These are phyloP conservation scores for Chlamydomonas asymmetrica DNA, from an alignment of 139 green algal genomes.

Conservation along the genomic window DNA sequence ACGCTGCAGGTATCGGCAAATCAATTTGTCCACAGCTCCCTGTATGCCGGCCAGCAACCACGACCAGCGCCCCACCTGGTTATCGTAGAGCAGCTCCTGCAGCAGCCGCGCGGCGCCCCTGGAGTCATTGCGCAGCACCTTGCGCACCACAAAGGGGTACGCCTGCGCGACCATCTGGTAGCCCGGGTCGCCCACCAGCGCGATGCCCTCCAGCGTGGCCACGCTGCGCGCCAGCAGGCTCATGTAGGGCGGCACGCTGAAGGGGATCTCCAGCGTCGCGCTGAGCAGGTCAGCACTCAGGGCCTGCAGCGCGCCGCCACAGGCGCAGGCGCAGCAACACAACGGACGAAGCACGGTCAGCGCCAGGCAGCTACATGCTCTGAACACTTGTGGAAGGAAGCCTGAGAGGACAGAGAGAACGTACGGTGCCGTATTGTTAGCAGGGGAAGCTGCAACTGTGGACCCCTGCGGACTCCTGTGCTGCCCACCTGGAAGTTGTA, in stretches of 20 bases:
- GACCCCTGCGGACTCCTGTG: too few species aligned
- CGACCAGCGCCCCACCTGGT: too few species aligned
- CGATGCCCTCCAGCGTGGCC: constrained; percentile 79
- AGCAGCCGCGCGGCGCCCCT: constrained; percentile 54
- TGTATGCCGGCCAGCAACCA: too few species aligned
- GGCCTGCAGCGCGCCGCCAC: constrained; percentile 11
- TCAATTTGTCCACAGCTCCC: too few species aligned
- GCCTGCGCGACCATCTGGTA: constrained; percentile 81
- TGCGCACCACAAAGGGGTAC: constrained; percentile 82
- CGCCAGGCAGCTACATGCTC: too few species aligned
- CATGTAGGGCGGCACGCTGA: constrained; percentile 90
- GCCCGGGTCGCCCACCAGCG: constrained; percentile 68
- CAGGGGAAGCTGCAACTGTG: too few species aligned
- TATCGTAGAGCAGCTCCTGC: constrained; percentile 70
- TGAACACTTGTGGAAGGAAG: too few species aligned
- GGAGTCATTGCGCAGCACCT: constrained; percentile 68
- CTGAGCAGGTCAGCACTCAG: constrained; percentile 71
- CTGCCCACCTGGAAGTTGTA: constrained; percentile 80
- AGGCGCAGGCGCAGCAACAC: too few species aligned
- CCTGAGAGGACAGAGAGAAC: too few species aligned
- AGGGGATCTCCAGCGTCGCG: constrained; percentile 83
- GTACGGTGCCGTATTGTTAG: too few species aligned
- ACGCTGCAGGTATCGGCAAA: too few species aligned
- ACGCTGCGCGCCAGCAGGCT: constrained; percentile 73
- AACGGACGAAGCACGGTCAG: too few species aligned